Conservation (phyloP, 228 moss, liverwort and hornwort species). For the Sphagnum magellanicum region DNA sequence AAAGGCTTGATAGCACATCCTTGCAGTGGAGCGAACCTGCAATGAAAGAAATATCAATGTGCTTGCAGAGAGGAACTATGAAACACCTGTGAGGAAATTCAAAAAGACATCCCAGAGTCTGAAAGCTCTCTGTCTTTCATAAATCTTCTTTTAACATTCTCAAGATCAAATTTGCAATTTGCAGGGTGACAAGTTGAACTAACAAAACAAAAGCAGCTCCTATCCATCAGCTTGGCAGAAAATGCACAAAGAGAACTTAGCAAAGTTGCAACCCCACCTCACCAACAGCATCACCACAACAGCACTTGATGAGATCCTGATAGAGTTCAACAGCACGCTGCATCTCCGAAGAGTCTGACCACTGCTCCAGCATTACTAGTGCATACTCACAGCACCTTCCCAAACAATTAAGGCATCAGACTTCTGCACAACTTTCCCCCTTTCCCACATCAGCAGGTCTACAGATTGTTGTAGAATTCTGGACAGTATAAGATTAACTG, state of each 20-base stretch:
- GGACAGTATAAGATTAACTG: too few relatives aligned
- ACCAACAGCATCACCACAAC: slow-evolving; percentile 93
- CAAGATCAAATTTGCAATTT: too few relatives aligned
- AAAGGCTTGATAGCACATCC: slow-evolving; percentile 85
- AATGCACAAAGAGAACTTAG: slow-evolving; percentile 6
- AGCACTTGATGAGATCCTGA: slow-evolving; percentile 93
- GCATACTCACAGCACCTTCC: slow-evolving; percentile 99
- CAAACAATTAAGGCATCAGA: slow-evolving; percentile 22
- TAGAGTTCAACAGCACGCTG: slow-evolving; percentile 93
- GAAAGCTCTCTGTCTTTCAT: too few relatives aligned
- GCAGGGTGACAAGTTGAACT: not conserved
- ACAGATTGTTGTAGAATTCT: too few relatives aligned
- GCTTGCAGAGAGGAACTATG: too few relatives aligned
- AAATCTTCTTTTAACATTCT: too few relatives aligned
- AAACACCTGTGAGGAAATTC: too few relatives aligned
- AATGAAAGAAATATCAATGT: not conserved
- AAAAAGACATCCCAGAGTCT: too few relatives aligned
- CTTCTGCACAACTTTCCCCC: slow-evolving; percentile 1
- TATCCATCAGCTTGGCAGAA: slow-evolving; percentile 10
- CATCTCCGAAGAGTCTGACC: slow-evolving; percentile 89
- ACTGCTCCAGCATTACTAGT: slow-evolving; percentile 85
- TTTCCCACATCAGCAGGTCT: not conserved
- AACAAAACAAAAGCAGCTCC: slow-evolving; percentile 9
- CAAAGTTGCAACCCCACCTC: slow-evolving; percentile 44
- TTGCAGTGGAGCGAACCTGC: slow-evolving; percentile 81